Conservation (phyloP, 352 stramenopile species). For the Pythium insidiosum region DNA sequence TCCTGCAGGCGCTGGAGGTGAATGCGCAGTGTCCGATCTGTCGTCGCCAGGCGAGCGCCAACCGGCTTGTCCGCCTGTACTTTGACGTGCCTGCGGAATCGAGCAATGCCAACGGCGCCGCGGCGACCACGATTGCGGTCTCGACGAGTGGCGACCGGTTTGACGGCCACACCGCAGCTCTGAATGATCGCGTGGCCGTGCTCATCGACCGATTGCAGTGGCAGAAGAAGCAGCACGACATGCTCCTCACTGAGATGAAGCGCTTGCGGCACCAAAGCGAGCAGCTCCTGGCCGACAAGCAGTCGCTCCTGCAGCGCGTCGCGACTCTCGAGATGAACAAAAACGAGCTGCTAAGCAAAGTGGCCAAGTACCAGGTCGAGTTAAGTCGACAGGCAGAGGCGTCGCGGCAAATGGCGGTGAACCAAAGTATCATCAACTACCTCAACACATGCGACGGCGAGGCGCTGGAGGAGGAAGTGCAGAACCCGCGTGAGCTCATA, state of each 20-base stretch:
- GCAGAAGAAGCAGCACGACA: slow-evolving; percentile 72
- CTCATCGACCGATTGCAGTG: slow-evolving; percentile 69
- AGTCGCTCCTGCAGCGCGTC: slow-evolving; percentile 45
- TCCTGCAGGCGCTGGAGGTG: slow-evolving; percentile 65
- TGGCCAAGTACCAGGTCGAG: slow-evolving; percentile 73
- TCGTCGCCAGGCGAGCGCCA: slow-evolving; percentile 27
- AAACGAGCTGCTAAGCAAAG: slow-evolving; percentile 51
- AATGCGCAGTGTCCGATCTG: slow-evolving; percentile 72
- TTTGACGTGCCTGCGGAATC: slow-evolving; percentile 51
- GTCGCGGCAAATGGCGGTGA: slow-evolving; percentile 35
- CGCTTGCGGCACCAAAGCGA: slow-evolving; percentile 55
- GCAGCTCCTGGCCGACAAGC: slow-evolving; percentile 52
- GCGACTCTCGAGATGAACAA: slow-evolving; percentile 34
- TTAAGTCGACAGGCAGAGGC: slow-evolving; percentile 51
- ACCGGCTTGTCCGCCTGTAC: slow-evolving; percentile 55
- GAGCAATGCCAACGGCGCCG: not conserved
- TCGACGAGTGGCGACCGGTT: slow-evolving; percentile 1
- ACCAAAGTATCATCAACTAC: slow-evolving; percentile 69
- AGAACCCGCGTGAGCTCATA: slow-evolving; percentile 70
- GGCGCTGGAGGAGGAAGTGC: slow-evolving; percentile 62
- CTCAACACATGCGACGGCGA: slow-evolving; percentile 64
- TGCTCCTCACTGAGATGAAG: slow-evolving; percentile 45
- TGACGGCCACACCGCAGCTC: slow-evolving; percentile 6
- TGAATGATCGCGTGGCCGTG: slow-evolving; percentile 42
- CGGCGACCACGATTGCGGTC: not conserved